Evolutionary conservation across 164 flowering plant genomes (phyloP), one percentile per base, ranked within the genome.

Genomic region (Hamamelis virginiana): DNA sequence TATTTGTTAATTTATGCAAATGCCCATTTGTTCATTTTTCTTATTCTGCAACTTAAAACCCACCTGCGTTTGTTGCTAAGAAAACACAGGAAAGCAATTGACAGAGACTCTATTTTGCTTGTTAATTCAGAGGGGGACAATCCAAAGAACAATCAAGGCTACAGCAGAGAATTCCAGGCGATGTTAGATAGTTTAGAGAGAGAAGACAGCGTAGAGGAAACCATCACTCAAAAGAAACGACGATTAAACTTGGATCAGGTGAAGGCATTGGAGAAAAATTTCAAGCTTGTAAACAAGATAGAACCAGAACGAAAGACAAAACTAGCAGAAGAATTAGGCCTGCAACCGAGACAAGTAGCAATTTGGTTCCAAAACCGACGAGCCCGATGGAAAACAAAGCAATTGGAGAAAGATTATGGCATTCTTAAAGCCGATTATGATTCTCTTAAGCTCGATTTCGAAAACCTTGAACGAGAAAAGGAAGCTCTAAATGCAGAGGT

Each of bases 281-380:
- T 80, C 16, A 78, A 80, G 66, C 53, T 69, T 0, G 83, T 74
- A 23, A 80, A 77, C 83, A 80, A 75, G 75, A 72, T 80, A 0
- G 83, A 80, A 41, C 81, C 83, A 12, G 76, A 72, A 46, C 55
- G 73, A 8, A 80, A 80, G 72, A 52, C 33, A 19, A 77, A 69
- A 62, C 19, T 80, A 8, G 83, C 81, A 0, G 69, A 72, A 43
- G 81, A 80, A 19, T 50, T 80, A 16, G 83, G 79, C 62, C 78
- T 80, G 33, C 78, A 77, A 27, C 83, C 83, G 0, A 46, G 83
- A 27, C 83, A 80, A 38, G 76, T 80, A 1, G 79, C 83, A 1
- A 73, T 77, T 47, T 80, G 83, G 83, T 80, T 80, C 73, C 83
- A 80, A 41, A 80, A 80, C 59, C 83, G 83, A 26, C 74, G 83